Evolutionary conservation across 2,329 filamentous ascomycete species (phyloP).

Genomic region (Clonostachys sp.): DNA sequence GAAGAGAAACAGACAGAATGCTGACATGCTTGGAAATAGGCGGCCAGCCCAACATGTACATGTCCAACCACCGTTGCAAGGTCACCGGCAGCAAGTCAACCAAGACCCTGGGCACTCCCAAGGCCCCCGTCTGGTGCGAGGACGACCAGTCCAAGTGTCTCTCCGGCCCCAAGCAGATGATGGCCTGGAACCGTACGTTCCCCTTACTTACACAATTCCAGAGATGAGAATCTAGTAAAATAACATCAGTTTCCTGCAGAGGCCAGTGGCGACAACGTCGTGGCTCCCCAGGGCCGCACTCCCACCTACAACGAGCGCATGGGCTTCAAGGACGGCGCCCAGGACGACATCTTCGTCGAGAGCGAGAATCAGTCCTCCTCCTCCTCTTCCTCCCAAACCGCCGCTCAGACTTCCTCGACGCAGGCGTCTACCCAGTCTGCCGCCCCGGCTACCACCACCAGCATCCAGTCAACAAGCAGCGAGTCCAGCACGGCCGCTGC

Average conservation of each 20-base stretch:
- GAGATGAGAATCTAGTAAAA: neutral
- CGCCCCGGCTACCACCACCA: no score
- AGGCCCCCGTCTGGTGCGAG: conserved; percentile 31
- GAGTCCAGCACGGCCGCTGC: no score
- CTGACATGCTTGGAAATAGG: neutral
- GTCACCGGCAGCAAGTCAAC: conserved; percentile 32
- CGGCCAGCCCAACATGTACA: conserved; percentile 24
- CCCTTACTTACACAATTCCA: neutral
- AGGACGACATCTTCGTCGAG: conserved; percentile 15
- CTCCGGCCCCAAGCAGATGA: conserved; percentile 40
- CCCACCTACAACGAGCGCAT: conserved; percentile 17
- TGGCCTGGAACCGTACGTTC: conserved; percentile 33
- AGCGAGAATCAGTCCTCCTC: no score
- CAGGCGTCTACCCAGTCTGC: no score
- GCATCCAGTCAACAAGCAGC: no score
- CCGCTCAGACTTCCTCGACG: no score
- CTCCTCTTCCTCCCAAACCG: no score
- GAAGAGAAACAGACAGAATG: neutral
- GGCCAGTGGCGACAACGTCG: conserved; percentile 18
- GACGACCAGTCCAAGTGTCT: conserved; percentile 31
- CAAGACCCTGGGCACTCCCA: conserved; percentile 25
- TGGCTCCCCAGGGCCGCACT: conserved; percentile 9
- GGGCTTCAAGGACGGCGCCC: conserved; percentile 15
- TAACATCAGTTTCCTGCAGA: conserved; percentile 5
- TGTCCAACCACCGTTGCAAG: conserved; percentile 40